These are phyloP conservation scores for Lablab purpureus DNA, from an alignment of 306 rosid species.

Conservation along the genomic window DNA sequence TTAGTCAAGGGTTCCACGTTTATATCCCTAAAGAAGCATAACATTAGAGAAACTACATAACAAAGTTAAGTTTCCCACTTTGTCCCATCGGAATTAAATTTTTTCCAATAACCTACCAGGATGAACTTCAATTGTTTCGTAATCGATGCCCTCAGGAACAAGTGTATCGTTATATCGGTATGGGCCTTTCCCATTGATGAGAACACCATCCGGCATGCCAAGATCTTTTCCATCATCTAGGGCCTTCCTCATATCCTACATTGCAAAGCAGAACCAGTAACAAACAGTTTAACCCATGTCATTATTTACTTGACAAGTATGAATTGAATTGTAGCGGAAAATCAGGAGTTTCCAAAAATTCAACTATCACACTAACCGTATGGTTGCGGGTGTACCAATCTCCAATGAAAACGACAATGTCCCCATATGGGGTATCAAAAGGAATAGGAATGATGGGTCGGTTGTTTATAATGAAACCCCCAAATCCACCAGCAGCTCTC, in stretches of 20 bases:
- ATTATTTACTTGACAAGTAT: background rate
- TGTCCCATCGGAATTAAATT: constrained; percentile 8
- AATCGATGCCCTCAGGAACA: constrained; percentile 85
- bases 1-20: constrained; percentile 25
- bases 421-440: constrained; percentile 82
- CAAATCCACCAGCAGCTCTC: constrained; percentile 97
- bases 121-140: constrained; percentile 73
- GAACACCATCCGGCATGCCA: constrained; percentile 97
- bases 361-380: constrained; percentile 66
- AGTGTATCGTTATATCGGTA: constrained; percentile 82
- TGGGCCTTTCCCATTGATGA: constrained; percentile 97
- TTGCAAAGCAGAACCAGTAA: constrained; percentile 43
- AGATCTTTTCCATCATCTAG: constrained; percentile 92
- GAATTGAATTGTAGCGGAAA: background rate
- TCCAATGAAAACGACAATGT: constrained; percentile 74
- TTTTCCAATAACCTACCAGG: constrained; percentile 64
- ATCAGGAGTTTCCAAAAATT: constrained; percentile 16
- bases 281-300: constrained; percentile 29
- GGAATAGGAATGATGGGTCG: constrained; percentile 77
- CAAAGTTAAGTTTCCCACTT: constrained; percentile 22
- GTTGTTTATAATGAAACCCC: constrained; percentile 78
- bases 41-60: background rate
- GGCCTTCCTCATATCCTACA: constrained; percentile 81
- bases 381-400: constrained; percentile 94
- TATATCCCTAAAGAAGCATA: constrained; percentile 8